These are phyloP conservation scores for Prunus padus DNA, from an alignment of 306 rosid species.

Conservation along the genomic window DNA sequence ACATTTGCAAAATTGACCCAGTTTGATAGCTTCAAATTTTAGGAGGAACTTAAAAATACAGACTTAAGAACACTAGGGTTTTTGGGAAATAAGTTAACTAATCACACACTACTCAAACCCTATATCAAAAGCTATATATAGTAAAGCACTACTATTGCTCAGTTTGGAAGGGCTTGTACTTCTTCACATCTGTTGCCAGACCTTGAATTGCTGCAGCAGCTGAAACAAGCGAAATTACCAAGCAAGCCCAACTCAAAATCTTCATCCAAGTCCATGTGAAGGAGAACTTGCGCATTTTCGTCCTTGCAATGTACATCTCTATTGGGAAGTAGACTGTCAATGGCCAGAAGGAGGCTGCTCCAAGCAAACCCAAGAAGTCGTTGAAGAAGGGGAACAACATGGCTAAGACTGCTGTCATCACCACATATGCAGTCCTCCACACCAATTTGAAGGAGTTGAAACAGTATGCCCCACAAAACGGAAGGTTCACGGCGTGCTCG, in stretches of 20 bases:
- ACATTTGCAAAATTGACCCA: neutral
- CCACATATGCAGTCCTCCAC: conserved; percentile 81
- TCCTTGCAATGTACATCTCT: conserved; percentile 86
- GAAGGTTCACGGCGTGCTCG: conserved; percentile 56
- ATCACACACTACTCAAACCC: conserved; percentile 9
- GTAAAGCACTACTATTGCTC: conserved; percentile 35
- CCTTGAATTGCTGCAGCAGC: conserved; percentile 92
- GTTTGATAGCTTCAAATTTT: conserved; percentile 20
- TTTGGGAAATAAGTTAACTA: neutral
- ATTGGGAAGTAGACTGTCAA: conserved; percentile 85
- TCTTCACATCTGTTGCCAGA: conserved; percentile 66
- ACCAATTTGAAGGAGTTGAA: conserved; percentile 66
- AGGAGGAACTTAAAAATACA: neutral
- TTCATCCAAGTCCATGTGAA: conserved; percentile 90
- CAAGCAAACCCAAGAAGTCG: conserved; percentile 78
- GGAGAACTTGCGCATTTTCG: conserved; percentile 59
- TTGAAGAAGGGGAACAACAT: conserved; percentile 98
- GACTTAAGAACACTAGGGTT: neutral
- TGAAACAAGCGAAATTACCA: conserved; percentile 67
- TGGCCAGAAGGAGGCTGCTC: conserved; percentile 92
- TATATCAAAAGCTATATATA: neutral
- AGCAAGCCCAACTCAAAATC: conserved; percentile 77
- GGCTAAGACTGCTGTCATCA: conserved; percentile 65
- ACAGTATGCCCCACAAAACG: conserved; percentile 40
- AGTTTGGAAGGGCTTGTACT: conserved; percentile 66